Evolutionary conservation across 257 asterid genomes (phyloP), one percentile per base, ranked within the genome.

Genomic region (Agastache rugosa): DNA sequence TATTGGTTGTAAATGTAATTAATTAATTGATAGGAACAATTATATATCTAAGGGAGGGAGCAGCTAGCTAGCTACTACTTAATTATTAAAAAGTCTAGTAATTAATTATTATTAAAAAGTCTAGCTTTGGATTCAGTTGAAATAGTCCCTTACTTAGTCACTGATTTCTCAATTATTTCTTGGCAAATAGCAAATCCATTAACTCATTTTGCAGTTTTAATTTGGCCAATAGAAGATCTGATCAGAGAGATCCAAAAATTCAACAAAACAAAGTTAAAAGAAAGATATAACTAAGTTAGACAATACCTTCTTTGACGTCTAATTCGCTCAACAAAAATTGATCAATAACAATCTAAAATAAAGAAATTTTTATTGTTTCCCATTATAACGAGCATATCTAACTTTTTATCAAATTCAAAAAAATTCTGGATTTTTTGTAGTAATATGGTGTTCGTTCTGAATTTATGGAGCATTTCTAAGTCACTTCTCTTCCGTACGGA

Each of bases 1-100:
- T 71, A 72, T 64, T 63, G 23, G 42, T 25, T 34, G 23, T 7
- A 56, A 54, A 31, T 42, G 34, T 17, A 77, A 63, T 37, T 41
- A 71, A 56, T 63, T 37, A 64, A 63, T 65, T 54, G 54, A 27
- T 66, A 66, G 67, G 59, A 66, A 78, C 68, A 72, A 72, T 72
- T 72, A 71, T 50, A 6, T 50, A 53, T 47, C 14, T 7, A 25
- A 35, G 51, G 51, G 61, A 22, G 20, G n/a, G 23, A 19, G 73
- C 55, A 63, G 67, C 69, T 63, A 37, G 67, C 63, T 68, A 34
- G 45, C n/a, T 7, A 15, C 48, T 54, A 61, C 20, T 63, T 56
- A 56, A n/a, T 76, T 16, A 67, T 60, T 60, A 12, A 39, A 64
- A 74, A n/a, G 65, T 45, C 39, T 75, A 75, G 25, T 6, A 16